Evolutionary conservation across 2,329 filamentous ascomycete genomes (phyloP), one percentile per base, ranked within the genome.

Genomic region (Cordyceps farinosa): DNA sequence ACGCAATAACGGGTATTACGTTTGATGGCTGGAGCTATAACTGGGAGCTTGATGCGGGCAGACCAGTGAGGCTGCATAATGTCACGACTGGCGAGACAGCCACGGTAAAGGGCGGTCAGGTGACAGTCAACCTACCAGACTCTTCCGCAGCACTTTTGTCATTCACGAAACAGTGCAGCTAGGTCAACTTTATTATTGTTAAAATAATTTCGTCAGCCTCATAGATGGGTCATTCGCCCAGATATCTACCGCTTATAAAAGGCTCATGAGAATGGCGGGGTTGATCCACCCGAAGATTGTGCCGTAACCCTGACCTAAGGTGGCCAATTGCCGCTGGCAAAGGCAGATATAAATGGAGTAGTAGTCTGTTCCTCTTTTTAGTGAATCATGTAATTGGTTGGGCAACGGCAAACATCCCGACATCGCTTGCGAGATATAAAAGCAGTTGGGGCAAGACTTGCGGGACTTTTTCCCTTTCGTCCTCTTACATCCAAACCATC

Each of bases 21-120:
- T 89, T 81, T 75, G 84, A 88, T 70, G 86, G 85, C 1, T 79
- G 76, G 40, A 87, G 83, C 66, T 89, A 85, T 66, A 84, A 88
- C 67, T 81, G 81, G 64, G 85, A 88, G 71, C 72, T 88, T 54
- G 78, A 81, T 10, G 67, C 75, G 3, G 86, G 85, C 0, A 74
- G 71, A 69, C 83, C 85, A 3, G 82, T 86, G 36, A 70, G 78
- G 61, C 67, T 87, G 71, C 64, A 65, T 0, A 88, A 89, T 69
- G 79, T 86, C 11, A 87, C 85, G 3, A 70, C 75, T 3, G 81
- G 78, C 0, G 82, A 86, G 74, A 77, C 38, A 34, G 71, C 77
- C 0, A 66, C 70, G 29, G 72, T 77, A 5, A 65, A 67, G 3
- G 69, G 74, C 29, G 82, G 80, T 1, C 69, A 69, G 58, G 70